A percentile compares a stretch with the other conserved stretches of the same genome.
Conservation (phyloP, 2,329 filamentous ascomycete genomes). For the Ophiostoma quercus region DNA sequence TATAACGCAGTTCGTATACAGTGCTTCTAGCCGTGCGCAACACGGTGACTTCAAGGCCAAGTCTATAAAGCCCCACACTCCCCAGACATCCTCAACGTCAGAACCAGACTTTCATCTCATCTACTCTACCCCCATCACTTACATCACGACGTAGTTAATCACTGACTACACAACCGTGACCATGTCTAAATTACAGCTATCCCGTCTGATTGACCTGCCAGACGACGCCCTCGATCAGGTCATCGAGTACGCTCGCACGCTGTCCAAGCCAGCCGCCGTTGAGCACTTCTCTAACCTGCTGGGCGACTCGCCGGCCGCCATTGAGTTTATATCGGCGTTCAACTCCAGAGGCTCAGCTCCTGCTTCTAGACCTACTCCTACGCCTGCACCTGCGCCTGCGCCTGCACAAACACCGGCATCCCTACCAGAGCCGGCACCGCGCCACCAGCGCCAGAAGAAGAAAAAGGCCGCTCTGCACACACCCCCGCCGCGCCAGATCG, state of each 20-base stretch:
- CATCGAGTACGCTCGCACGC: conserved; percentile 70
- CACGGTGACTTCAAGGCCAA: too few relatives aligned
- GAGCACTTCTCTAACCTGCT: conserved; percentile 84
- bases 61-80: too few relatives aligned
- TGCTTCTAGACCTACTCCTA: too few relatives aligned
- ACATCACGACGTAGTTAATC: too few relatives aligned
- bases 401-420: too few relatives aligned
- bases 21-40: too few relatives aligned
- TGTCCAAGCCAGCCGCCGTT: conserved; percentile 71
- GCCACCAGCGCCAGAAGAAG: conserved; percentile 42
- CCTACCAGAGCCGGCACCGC: conserved; percentile 48
- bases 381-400: too few relatives aligned
- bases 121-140: too few relatives aligned
- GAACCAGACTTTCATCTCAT: too few relatives aligned
- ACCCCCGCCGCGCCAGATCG: conserved; percentile 56
- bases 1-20: too few relatives aligned
- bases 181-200: conserved; percentile 63
- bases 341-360: conserved; percentile 58
- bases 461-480: conserved; percentile 62
- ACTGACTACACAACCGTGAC: too few relatives aligned
- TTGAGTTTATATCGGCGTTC: conserved; percentile 76
- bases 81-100: too few relatives aligned
- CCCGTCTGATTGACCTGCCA: conserved; percentile 75
- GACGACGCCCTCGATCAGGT: conserved; percentile 79
- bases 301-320: conserved; percentile 70